Evolutionary conservation across 371 early-diverging fungal species (phyloP), one percentile per base, ranked within the genome.

Genomic region (Mucor ambiguus): DNA sequence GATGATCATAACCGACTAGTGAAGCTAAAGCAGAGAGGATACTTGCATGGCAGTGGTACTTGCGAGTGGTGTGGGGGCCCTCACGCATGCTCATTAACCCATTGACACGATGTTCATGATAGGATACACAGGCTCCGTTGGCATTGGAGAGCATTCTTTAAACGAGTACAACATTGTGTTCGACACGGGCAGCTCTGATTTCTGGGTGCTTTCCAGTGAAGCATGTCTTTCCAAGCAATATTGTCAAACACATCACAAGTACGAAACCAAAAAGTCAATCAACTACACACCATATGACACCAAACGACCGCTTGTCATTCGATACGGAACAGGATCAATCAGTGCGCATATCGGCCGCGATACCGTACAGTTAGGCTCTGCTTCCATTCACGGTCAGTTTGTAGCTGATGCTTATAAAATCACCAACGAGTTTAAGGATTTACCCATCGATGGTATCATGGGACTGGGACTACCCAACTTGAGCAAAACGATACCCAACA

Each of bases 121-220:
- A 62, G 85, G 87, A 33, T 89, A 89, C 70, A 85, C 82, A 66
- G 88, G 88, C 18, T 67, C 60, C 8, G 69, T 90, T 10, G 37
- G 66, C 4, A 58, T 93, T 7, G 93, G 93, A 9, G 81, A 86
- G 4, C 20, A 46, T 11, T 46, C 46, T 9, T 20, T 22, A 22
- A 20, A 8, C 22, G 22, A 22, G 11, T 87, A 91, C 66, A 71
- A 80, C 22, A 84, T 92, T 10, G 79, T 90, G 6, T 88, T 93
- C 63, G 93, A 93, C 69, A 93, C 93, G 0, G 93, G 92, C 0
- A 90, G 90, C 22, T 79, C 88, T 28, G 87, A 92, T 52, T 69
- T 90, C 54, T 92, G 93, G 93, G 95, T 98, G 18, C 94, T 97
- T 2, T 95, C 95, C 18, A 87, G 92, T 10, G 82, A 89, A 59